Percentiles rank a stretch among this genome's conserved stretches.
These are phyloP conservation scores for Tuber umbilicatum DNA, from an alignment of 495 filamentous ascomycete species.

Conservation along the genomic window DNA sequence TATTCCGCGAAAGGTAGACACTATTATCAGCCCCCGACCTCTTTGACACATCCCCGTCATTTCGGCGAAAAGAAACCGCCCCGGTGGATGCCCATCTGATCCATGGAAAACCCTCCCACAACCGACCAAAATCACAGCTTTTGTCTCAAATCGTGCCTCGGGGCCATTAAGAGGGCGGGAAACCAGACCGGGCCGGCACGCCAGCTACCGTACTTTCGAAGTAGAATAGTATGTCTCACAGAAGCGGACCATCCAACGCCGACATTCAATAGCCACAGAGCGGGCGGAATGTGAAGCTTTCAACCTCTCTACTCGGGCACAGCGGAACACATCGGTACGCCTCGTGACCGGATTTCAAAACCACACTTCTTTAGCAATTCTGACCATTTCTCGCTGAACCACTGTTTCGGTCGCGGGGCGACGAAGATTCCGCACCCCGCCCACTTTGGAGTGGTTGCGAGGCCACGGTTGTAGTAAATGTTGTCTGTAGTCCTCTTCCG, in stretches of 20 bases:
- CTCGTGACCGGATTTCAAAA: not conserved
- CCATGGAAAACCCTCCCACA: not conserved
- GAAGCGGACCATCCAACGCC: not conserved
- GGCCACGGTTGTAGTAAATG: no score
- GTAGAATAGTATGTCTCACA: not conserved
- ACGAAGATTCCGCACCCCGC: not conserved
- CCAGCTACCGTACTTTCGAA: not conserved
- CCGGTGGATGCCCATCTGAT: not conserved
- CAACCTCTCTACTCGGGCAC: not conserved
- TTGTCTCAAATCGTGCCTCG: not conserved
- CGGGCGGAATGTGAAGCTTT: not conserved
- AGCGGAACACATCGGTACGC: not conserved
- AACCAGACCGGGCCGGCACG: not conserved
- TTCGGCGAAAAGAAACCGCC: not conserved
- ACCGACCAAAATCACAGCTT: not conserved
- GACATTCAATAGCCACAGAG: not conserved
- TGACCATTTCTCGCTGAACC: not conserved
- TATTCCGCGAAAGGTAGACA: not conserved
- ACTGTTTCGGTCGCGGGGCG: not conserved
- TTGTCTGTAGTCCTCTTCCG: not conserved
- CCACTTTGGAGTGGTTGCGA: not conserved
- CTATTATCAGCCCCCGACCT: not conserved
- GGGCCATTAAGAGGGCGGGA: not conserved
- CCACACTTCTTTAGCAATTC: not conserved
- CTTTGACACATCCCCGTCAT: not conserved